phyloP scores from a whole-genome alignment of 106 monocot species.

The Agapanthus africanus region DNA sequence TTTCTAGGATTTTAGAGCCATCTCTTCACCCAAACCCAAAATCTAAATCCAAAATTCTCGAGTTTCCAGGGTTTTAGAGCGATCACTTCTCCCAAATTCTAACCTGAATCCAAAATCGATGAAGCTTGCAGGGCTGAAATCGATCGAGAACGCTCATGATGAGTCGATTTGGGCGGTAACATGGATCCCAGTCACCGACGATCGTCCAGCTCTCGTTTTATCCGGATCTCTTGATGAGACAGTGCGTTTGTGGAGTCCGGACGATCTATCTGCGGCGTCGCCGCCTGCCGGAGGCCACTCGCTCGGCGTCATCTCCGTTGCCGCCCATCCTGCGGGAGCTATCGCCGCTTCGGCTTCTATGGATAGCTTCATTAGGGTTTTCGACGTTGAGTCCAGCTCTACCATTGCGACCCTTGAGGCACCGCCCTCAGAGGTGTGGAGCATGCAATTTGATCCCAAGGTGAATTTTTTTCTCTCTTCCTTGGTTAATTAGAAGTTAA shows the following conservation, averaged over 20 bases:
- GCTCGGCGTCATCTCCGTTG: slow-evolving; percentile 86
- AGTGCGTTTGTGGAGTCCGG: slow-evolving; percentile 74
- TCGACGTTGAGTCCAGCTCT: slow-evolving; percentile 59
- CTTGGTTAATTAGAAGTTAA: neutral
- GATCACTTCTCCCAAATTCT: no score
- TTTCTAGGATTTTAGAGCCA: no score
- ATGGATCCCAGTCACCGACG: slow-evolving; percentile 71
- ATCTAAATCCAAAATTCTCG: no score
- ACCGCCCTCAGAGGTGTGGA: slow-evolving; percentile 86
- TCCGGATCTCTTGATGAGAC: slow-evolving; percentile 96
- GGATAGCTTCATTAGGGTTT: slow-evolving; percentile 86
- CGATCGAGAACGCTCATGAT: slow-evolving; percentile 83
- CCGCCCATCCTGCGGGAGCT: slow-evolving; percentile 69
- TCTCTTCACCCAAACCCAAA: no score
- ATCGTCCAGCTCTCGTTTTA: slow-evolving; percentile 66
- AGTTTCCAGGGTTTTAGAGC: no score
- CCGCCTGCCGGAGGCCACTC: slow-evolving; percentile 65
- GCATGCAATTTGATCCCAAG: slow-evolving; percentile 90
- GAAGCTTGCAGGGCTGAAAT: slow-evolving; percentile 88
- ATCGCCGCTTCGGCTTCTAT: slow-evolving; percentile 86
- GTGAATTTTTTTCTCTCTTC: slow-evolving; percentile 17
- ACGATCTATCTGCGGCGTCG: slow-evolving; percentile 54
- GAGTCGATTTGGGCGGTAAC: slow-evolving; percentile 90
- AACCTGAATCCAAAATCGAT: no score
- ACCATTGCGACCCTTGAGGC: slow-evolving; percentile 81